phyloP scores from a whole-genome alignment of 352 stramenopile species.

The Pilasporangium apinafurcum region DNA sequence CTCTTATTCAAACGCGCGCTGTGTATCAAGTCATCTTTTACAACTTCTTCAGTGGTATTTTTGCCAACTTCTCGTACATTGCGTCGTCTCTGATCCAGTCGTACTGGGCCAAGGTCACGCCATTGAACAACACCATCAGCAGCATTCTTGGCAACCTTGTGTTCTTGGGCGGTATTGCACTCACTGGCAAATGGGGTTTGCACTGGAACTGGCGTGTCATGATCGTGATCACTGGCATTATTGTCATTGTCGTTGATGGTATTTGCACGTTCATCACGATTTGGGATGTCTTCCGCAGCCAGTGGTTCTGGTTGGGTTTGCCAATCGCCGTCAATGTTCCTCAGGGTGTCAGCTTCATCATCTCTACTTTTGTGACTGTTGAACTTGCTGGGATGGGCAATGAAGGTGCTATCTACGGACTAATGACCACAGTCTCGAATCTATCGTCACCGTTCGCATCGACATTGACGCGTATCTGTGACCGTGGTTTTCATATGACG shows the following conservation, averaged over 20 bases:
- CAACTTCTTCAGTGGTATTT: conserved; percentile 9
- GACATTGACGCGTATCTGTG: conserved; percentile 14
- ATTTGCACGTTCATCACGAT: conserved; percentile 14
- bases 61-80: conserved; percentile 11
- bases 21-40: conserved; percentile 14
- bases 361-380: conserved; percentile 16
- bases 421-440: conserved; percentile 22
- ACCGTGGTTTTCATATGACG: conserved; percentile 10
- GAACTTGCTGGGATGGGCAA: conserved; percentile 18
- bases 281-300: conserved; percentile 15
- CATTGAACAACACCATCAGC: conserved; percentile 2
- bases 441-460: conserved; percentile 9
- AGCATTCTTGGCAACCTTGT: conserved; percentile 7
- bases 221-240: conserved; percentile 4
- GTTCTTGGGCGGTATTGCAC: conserved; percentile 3
- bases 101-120: conserved; percentile 9
- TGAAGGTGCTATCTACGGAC: conserved; percentile 21
- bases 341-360: conserved; percentile 14
- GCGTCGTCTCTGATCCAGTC: conserved; percentile 7
- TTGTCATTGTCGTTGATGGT: conserved; percentile 8
- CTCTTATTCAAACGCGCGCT: conserved; percentile 11
- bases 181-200: conserved; percentile 16
- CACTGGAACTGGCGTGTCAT: conserved; percentile 18
- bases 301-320: conserved; percentile 20
- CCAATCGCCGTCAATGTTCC: conserved; percentile 14